phyloP scores from a whole-genome alignment of 495 filamentous ascomycete genomes.

The Xylaria intraflava region DNA sequence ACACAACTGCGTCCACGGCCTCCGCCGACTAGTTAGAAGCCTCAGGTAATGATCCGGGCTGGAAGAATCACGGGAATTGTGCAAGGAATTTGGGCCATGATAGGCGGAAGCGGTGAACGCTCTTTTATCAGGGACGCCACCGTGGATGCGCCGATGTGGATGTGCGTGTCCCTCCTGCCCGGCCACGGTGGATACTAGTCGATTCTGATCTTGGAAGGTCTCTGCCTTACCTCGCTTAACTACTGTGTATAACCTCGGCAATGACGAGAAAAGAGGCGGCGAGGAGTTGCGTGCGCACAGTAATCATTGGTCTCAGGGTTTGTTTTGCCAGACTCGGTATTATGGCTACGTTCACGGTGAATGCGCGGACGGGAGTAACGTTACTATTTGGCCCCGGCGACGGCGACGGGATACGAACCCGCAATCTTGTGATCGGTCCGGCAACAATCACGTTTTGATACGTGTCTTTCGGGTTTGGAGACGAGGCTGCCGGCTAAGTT shows the following conservation, averaged over 20 bases:
- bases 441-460: conserved; percentile 3
- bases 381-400: conserved; percentile 3
- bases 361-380: conserved; percentile 7
- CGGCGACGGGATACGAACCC: not conserved
- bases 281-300: conserved; percentile 1
- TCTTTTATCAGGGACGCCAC: conserved; percentile 46
- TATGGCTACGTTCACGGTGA: not conserved
- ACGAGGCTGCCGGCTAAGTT: not conserved
- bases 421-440: conserved; percentile 2
- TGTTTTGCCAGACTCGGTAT: conserved; percentile 1
- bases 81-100: conserved; percentile 42
- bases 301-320: not conserved
- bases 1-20: conserved; percentile 33
- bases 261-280: not conserved
- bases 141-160: conserved; percentile 39
- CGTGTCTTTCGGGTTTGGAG: conserved; percentile 2
- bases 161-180: conserved; percentile 26
- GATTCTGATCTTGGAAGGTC: conserved; percentile 35
- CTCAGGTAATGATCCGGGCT: conserved; percentile 48
- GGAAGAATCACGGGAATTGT: conserved; percentile 46
- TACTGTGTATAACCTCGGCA: conserved; percentile 7
- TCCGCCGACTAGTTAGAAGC: conserved; percentile 36
- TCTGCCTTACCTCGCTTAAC: conserved; percentile 31
- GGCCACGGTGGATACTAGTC: conserved; percentile 27
- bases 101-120: conserved; percentile 36